These are phyloP conservation scores for Thermothelomyces thermophilus DNA, from an alignment of 2,329 filamentous ascomycete species.

Conservation along the genomic window DNA sequence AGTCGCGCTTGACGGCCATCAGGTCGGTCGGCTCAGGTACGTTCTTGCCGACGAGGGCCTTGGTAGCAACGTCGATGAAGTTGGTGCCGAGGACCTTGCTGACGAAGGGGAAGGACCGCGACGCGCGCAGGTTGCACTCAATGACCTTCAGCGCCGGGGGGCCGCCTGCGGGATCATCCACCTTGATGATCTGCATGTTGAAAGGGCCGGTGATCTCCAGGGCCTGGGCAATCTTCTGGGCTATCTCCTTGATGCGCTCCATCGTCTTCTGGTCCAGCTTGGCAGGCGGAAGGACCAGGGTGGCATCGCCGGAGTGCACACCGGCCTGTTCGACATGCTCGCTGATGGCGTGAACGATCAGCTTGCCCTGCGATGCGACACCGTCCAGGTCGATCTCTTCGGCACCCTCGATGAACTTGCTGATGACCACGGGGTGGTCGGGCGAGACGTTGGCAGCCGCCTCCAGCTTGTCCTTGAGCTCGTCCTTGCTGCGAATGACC, in stretches of 20 bases:
- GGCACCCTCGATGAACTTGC: slow-evolving; percentile 95
- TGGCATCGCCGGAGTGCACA: slow-evolving; percentile 96
- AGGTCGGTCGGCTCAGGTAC: slow-evolving; percentile 81
- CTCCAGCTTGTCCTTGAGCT: slow-evolving; percentile 90
- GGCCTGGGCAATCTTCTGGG: slow-evolving; percentile 90
- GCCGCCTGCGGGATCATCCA: slow-evolving; percentile 65
- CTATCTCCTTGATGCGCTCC: slow-evolving; percentile 88
- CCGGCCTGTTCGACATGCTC: slow-evolving; percentile 97
- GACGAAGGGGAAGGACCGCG: slow-evolving; percentile 96
- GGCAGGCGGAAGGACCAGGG: slow-evolving; percentile 80
- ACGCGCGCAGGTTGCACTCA: slow-evolving; percentile 95
- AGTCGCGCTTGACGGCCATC: slow-evolving; percentile 84
- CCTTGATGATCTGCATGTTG: slow-evolving; percentile 99
- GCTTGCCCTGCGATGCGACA: slow-evolving; percentile 77
- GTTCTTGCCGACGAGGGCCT: slow-evolving; percentile 77
- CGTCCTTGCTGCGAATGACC: slow-evolving; percentile 79
- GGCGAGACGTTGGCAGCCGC: slow-evolving; percentile 87
- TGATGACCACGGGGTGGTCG: slow-evolving; percentile 96
- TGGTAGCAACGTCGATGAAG: slow-evolving; percentile 94
- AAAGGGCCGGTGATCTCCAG: slow-evolving; percentile 98
- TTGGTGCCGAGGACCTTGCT: slow-evolving; percentile 94
- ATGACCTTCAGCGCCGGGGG: slow-evolving; percentile 85
- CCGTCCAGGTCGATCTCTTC: slow-evolving; percentile 95
- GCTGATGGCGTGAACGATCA: slow-evolving; percentile 85
- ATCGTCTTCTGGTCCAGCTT: slow-evolving; percentile 71